phyloP scores from a whole-genome alignment of 306 rosid genomes.

The Psophocarpus tetragonolobus region DNA sequence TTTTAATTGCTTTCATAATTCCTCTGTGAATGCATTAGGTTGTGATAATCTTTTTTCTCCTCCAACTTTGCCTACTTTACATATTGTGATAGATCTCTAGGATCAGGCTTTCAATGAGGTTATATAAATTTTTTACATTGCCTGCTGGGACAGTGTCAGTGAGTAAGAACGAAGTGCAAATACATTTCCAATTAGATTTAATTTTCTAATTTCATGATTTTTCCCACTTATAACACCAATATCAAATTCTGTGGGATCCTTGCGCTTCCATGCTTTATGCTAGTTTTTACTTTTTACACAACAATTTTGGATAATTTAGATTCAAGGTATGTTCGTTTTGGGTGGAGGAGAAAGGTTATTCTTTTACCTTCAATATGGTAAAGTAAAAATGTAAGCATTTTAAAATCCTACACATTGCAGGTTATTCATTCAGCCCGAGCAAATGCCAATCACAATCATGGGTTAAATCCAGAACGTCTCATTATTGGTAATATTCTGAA shows the following conservation, averaged over 20 bases:
- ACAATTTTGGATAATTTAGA: neutral
- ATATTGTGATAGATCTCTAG: constrained; percentile 1
- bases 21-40: neutral
- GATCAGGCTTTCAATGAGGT: neutral
- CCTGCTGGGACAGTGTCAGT: neutral
- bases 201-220: neutral
- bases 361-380: constrained; percentile 1
- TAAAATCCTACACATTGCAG: constrained; percentile 43
- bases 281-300: neutral
- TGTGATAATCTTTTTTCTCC: neutral
- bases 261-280: neutral
- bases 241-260: neutral
- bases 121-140: constrained; percentile 1
- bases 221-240: neutral
- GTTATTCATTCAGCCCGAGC: constrained; percentile 92
- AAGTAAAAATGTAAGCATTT: neutral
- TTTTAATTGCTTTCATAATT: constrained; percentile 16
- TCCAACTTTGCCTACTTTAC: too few relatives aligned
- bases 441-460: constrained; percentile 91
- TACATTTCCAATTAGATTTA: neutral
- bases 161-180: neutral
- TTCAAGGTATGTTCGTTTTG: constrained; percentile 15
- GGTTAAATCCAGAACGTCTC: constrained; percentile 83
- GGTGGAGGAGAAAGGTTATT: constrained; percentile 8
- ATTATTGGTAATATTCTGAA: constrained; percentile 63